Evolutionary conservation across 1,139 yeast species (phyloP), one percentile per base, ranked within the genome.

Genomic region (Geotrichum restrictum): DNA sequence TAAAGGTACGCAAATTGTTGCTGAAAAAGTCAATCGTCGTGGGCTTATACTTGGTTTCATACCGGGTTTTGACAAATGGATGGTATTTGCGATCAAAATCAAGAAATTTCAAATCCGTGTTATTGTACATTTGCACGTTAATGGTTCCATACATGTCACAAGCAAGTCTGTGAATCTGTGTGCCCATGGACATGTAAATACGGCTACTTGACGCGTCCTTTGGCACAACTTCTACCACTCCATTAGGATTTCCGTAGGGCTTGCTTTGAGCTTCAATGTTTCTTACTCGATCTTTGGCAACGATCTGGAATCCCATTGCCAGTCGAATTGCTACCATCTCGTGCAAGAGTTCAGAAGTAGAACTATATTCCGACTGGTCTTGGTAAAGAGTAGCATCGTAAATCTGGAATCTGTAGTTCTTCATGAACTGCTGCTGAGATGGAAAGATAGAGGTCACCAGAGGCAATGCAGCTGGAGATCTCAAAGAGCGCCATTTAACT

Each of bases 401-500:
- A 16, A 80, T 74, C 58, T 80, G 85, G 51, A 80, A 78, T 6
- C 69, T 63, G 57, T 70, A 75, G 52, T 69, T 65, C 13, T 63
- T 61, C 22, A 66, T 63, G 53, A 91, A 81, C 57, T 87, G 93
- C 6, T 75, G 73, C 3, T 75, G 71, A 0, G 83, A 70, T 0
- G 98, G 98, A 62, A 91, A 88, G 7, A 83, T 75, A 0, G 85
- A 80, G 0, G 95, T 82, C 1, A 88, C 82, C 0, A 85, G 73
- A 0, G 99, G 99, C 22, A 94, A 71, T 3, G 95, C 84, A 0
- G 98, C 98, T 0, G 99, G 99, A 0, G 96, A 82, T 34, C 88
- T 85, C 52, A 94, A 75, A 0, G 98, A 91, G 54, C 88, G 79
- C 98, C 98, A 94, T 64, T 91, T 91, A 44, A 91, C 84, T 11